Base-by-base conservation (phyloP, 1,139 yeast genomes). In the Nakaseomyces glabratus region DNA sequence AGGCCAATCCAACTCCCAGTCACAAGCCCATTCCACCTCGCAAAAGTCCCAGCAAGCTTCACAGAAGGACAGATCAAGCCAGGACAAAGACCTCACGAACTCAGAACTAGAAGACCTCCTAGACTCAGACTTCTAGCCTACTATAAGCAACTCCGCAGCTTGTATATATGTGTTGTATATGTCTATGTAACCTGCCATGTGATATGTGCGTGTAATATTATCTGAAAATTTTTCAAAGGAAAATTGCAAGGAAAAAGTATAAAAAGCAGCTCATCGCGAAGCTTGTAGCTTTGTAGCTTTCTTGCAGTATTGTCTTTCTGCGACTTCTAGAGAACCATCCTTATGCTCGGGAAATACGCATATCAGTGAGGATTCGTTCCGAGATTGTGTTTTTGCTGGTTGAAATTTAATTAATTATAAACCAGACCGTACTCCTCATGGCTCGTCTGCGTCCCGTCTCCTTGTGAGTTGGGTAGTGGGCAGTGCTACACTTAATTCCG, bases 321-420 rank as follows among this genome's bases (percentile, higher is more conserved):
- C 19, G 11, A 9, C 22, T 38, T 34, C 26, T 34, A 46, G 45
- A 28, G 39, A 32, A 36, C 56, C 58, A 86, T 86, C 95, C 81
- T 88, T 90, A 85, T 88, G 97, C 98, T 82, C 82, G 97, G 97
- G 96, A 95, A 86, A 86, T 88, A 88, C 97, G 95, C 94, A 93
- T 85, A 84, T 88, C 97, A 86, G 95, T 88, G 98, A 88, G 96
- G 97, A 90, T 86, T 86, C 95, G 95, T 90, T 26, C 97, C 97
- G 98, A 88, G 98, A 85, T 85, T 94, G 94, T 88, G 97, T 88
- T 82, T 86, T 88, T 88, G 98, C 98, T 88, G 94, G 96, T 88
- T 88, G 96, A 88, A 88, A 88, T 49, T 51, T 45, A 86, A 90
- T 19, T 12, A 28, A 28, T 34, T 81, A 75, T 79, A 80, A 82